Evolutionary conservation across 257 asterid species (phyloP).

Genomic region (Ilex aquifolium): DNA sequence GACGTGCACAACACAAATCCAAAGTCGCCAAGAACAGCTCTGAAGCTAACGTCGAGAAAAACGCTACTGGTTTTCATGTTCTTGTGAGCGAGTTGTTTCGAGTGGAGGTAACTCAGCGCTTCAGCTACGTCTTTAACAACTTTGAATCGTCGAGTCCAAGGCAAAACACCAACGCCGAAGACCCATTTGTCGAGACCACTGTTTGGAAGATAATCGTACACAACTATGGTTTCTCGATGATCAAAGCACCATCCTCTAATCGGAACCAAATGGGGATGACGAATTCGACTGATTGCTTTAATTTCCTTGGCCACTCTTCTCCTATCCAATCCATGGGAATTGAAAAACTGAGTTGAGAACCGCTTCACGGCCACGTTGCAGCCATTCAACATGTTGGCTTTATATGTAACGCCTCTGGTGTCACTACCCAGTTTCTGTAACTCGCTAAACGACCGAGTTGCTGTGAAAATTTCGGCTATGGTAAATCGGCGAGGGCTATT

Average conservation of each 20-base stretch:
- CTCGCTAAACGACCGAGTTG: conserved; percentile 55
- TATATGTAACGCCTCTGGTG: conserved; percentile 52
- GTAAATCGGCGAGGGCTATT: conserved; percentile 55
- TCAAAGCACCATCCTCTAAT: conserved; percentile 78
- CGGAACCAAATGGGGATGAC: conserved; percentile 66
- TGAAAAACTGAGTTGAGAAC: conserved; percentile 30
- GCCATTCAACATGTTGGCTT: conserved; percentile 40
- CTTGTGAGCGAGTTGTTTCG: conserved; percentile 68
- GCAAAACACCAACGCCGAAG: conserved; percentile 61
- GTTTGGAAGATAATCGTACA: conserved; percentile 61
- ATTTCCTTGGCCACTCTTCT: conserved; percentile 45
- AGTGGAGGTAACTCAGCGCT: conserved; percentile 49
- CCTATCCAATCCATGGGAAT: conserved; percentile 22
- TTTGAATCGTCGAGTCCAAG: conserved; percentile 65
- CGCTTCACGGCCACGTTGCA: conserved; percentile 55
- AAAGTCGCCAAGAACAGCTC: conserved; percentile 67
- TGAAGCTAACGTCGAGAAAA: conserved; percentile 60
- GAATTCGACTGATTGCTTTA: conserved; percentile 43
- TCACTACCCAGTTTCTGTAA: conserved; percentile 57
- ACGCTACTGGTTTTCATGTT: conserved; percentile 65
- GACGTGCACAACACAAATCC: conserved; percentile 46
- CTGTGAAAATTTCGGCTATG: conserved; percentile 39
- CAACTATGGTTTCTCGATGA: conserved; percentile 40
- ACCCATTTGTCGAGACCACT: conserved; percentile 75
- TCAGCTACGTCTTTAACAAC: conserved; percentile 62